Evolutionary conservation across 495 filamentous ascomycete genomes (phyloP), one percentile per base, ranked within the genome.

Genomic region (Amorphotheca resinae): DNA sequence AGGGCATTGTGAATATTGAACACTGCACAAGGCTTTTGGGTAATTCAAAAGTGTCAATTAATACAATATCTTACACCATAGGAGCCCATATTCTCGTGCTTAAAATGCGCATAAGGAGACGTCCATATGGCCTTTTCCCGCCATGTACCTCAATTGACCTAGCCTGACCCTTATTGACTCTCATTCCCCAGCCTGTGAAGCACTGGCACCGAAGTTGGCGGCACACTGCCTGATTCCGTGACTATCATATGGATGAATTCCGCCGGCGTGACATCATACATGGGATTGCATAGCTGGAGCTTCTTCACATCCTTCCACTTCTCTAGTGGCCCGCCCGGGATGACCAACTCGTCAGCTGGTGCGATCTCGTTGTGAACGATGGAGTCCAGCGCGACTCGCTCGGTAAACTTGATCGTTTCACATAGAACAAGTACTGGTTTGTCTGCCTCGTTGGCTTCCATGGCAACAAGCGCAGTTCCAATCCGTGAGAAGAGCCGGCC

Each of bases 361-460:
- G 79, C 87, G 45, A 95, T 79, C 66, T 98, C 91, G 60, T 98
- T 96, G 40, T 80, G 78, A 17, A 91, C 87, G 49, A 98, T 87
- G 25, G 83, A 83, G 61, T 95, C 91, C 0, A 93, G 73, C 7
- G 85, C 82, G 3, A 94, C 85, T 41, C 80, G 76, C 51, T 95
- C 91, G 17, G 84, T 88, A 62, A 95, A 94, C 60, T 96, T 98
- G 65, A 98, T 76, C 2, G 81, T 87, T 68, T 98, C 89, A 59
- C 87, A 95, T 45, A 84, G 84, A 3, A 93, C 86, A 23, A 89
- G 79, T 30, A 98, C 88, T 2, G 87, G 84, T 25, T 86, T 73
- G 36, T 74, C 74, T 12, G 67, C 62, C 36, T 80, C 77, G 46
- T 80, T 78, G 17, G 88, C 91, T 20, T 77, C 79, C 71, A 91